Base-by-base conservation (phyloP, 345 rosid genomes). In the Ailanthus altissimus region DNA sequence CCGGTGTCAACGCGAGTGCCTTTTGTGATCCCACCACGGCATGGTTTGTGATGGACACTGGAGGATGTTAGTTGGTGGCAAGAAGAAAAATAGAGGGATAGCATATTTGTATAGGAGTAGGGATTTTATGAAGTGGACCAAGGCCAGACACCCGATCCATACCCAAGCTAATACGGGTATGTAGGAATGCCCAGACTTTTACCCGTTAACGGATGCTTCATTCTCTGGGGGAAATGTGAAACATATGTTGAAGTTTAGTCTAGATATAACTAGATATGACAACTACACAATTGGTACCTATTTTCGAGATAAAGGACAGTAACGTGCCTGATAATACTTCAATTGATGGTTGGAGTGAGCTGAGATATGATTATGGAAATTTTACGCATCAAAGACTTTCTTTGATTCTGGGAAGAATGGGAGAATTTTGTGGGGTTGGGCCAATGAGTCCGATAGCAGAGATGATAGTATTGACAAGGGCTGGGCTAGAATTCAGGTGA, bases 161-260 rank as follows among this genome's bases (percentile, higher is more conserved):
- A 83, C 93, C 0, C 66, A 66, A 36, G 47, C 70, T 0, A 56
- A 75, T 0, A 86, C 97, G 16, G 97, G 93, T n/a, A 91, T 88
- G 94, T 93, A 92, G 95, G 99, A 96, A 67, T 93, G 99, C 81
- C 99, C 92, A 0, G 99, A 95, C 76, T 93, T 95, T 66, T 95
- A 74, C 67, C 97, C 86, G 2, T 0, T 70, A 13, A 56, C 78
- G 86, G 97, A 93, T 67, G 63, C 79, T 5, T 82, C 76, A 56
- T 82, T 75, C 0, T 4, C n/a, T 0, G 84, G 87, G 21, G 23
- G 43, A 16, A 65, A 79, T 43, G 75, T 85, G 42, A 92, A 88
- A 64, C 89, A 89, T 58, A 88, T 89, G 3, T 72, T 93, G 47
- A 96, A 96, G 65, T 91, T 93, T 62, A 96, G 97, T 84, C 79